Evolutionary conservation across 1,284 basidiomycete species (phyloP), one percentile per base, ranked within the genome.

Genomic region (Apiotrichum sp.): DNA sequence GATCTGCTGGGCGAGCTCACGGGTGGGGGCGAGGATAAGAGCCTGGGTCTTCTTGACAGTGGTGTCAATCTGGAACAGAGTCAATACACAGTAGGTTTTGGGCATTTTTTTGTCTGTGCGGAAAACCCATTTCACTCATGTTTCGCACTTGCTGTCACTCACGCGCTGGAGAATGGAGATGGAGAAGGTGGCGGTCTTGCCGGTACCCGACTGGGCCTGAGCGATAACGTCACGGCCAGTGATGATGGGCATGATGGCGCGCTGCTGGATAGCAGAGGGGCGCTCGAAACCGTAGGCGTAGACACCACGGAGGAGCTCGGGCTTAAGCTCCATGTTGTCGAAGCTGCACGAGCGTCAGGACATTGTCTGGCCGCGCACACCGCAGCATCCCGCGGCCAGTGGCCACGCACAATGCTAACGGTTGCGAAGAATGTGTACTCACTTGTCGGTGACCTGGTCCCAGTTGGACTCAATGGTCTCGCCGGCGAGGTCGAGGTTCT

Each of bases 101-200:
- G 22, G 22, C 22, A 22, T 22, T 22, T 22, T 22, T 22, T 22
- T 22, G 22, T 22, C 22, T 22, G 22, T 22, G 22, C 22, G 22
- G 22, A 22, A 22, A 22, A 22, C 22, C 22, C 22, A 22, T 22
- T 22, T 22, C 22, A 22, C 22, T 22, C 22, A 22, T 22, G 22
- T 22, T 22, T 22, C 22, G 22, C 22, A 22, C 22, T 38, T 38
- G 36, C 41, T 29, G 6, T 22, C 22, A 62, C 65, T 59, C 41
- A 68, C 66, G 58, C 66, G 84, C 80, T 91, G 87, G 65, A 91
- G 83, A 74, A 89, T 89, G 57, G 88, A 88, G 69, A 92, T 85
- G 62, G 89, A 91, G 78, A 93, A 99, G 10, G 96, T 98, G 7
- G 96, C 96, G 4, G 96, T 98, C 88, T 99, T 99, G 82, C 96